phyloP scores from a whole-genome alignment of 164 flowering plant genomes.

The Protea cynaroides region DNA sequence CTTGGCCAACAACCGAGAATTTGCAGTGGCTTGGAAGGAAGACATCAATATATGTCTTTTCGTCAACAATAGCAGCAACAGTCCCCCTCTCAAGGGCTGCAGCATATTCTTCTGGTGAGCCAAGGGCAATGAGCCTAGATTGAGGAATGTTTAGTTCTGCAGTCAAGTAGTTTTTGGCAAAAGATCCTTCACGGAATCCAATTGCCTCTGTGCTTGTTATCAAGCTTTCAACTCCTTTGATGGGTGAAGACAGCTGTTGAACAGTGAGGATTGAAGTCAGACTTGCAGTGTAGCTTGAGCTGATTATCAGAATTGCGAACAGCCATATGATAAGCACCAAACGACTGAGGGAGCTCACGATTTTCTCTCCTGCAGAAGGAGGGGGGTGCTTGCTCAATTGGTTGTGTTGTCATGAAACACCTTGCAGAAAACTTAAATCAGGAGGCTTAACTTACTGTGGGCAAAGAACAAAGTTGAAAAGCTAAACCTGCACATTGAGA shows the following conservation, averaged over 20 bases:
- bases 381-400: background rate
- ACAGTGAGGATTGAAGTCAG: slow-evolving; percentile 45
- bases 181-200: slow-evolving; percentile 58
- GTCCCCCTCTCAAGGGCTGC: slow-evolving; percentile 32
- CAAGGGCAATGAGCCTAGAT: slow-evolving; percentile 47
- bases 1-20: slow-evolving; percentile 39
- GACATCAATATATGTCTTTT: slow-evolving; percentile 45
- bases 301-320: slow-evolving; percentile 33
- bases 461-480: slow-evolving; percentile 70
- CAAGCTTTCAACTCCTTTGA: slow-evolving; percentile 49
- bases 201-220: slow-evolving; percentile 28
- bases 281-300: slow-evolving; percentile 39
- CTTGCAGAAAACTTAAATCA: background rate
- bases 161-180: slow-evolving; percentile 33
- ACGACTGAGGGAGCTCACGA: slow-evolving; percentile 31
- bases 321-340: slow-evolving; percentile 33
- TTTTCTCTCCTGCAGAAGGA: slow-evolving; percentile 29
- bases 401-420: background rate
- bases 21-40: slow-evolving; percentile 44
- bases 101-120: slow-evolving; percentile 40
- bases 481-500: slow-evolving; percentile 66
- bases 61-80: slow-evolving; percentile 53
- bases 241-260: slow-evolving; percentile 36
- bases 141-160: slow-evolving; percentile 37
- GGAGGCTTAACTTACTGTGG: slow-evolving; percentile 59